phyloP scores from a whole-genome alignment of 176 grass and related monocot species.

The Secale cereale region DNA sequence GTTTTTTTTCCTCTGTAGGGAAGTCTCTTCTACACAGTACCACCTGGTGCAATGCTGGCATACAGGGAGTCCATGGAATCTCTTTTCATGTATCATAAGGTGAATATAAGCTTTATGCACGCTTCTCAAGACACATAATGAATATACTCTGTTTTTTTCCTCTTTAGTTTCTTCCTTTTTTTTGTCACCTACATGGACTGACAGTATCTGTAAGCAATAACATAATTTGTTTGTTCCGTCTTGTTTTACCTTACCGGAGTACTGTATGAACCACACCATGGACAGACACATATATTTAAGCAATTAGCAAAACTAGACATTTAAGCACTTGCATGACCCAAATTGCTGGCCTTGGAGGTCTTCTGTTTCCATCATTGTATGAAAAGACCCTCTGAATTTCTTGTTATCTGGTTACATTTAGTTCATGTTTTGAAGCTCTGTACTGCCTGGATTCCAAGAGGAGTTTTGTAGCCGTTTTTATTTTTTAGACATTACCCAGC shows the following conservation, averaged over 20 bases:
- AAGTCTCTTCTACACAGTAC: constrained; percentile 77
- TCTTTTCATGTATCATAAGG: constrained; percentile 70
- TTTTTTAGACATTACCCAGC: background rate
- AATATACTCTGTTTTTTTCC: constrained; percentile 7
- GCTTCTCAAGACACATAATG: constrained; percentile 5
- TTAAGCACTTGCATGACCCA: background rate
- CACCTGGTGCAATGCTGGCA: constrained; percentile 65
- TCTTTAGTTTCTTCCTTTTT: background rate
- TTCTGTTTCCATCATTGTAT: background rate
- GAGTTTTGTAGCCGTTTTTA: background rate
- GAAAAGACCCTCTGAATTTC: constrained; percentile 2
- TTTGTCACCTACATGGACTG: background rate
- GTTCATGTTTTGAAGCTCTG: background rate
- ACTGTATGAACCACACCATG: background rate
- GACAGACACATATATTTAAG: constrained; percentile 13
- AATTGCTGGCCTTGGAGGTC: constrained; percentile 3
- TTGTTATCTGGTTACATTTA: background rate
- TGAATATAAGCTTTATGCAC: constrained; percentile 36
- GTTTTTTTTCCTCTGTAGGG: constrained; percentile 52
- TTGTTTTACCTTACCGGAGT: background rate
- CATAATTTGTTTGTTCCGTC: constrained; percentile 7
- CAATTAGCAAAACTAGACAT: background rate
- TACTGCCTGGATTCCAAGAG: background rate
- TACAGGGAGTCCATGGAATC: constrained; percentile 90
- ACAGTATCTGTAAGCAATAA: constrained; percentile 13